Base-by-base conservation (phyloP, 371 early-diverging fungal species). In the Dichotomocladium elegans region DNA sequence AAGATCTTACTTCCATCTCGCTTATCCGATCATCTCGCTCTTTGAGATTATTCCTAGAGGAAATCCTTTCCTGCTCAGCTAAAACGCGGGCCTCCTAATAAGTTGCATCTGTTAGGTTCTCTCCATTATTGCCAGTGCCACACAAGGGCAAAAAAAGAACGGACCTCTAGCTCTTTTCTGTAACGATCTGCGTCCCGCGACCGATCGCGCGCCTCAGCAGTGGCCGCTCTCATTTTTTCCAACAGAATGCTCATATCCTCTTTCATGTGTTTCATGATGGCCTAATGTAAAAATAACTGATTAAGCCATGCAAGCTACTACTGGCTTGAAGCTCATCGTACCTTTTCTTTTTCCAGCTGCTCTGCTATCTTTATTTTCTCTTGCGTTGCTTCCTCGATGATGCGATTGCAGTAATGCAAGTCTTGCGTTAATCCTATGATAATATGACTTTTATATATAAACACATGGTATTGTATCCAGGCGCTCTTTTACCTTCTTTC, bases 401-500 rank as follows among this genome's bases (percentile, higher is more conserved):
- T n/a, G n/a, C n/a, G n/a, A n/a, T n/a, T 29, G 29, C 26, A 44
- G 19, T 44, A 44, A 27, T 44, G 28, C 11, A 44, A 15, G 15
- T 44, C 45, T 26, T 44, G 26, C 29, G 45, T 15, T 0, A 29
- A 8, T 9, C 28, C 45, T 44, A 44, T 41, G 8, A 41, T 41
- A 17, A 41, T n/a, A n/a, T n/a, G 21, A 11, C n/a, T n/a, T 41
- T 2, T 17, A 22, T 42, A 42, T 12, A 12, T 17, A 42, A 42
- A 42, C 21, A 22, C 26, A 26, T 42, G 42, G 26, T 42, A 5
- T n/a, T 42, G 2, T 19, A 21, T 21, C 17, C n/a, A n/a, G n/a
- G n/a, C n/a, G n/a, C n/a, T n/a, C n/a, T n/a, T n/a, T 8, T 15
- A 44, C 45, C 45, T 44, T 44, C 45, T 44, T 44, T 44, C 29